Conservation (phyloP, 768 basidiomycete genomes). For the Collybiopsis confluens region DNA sequence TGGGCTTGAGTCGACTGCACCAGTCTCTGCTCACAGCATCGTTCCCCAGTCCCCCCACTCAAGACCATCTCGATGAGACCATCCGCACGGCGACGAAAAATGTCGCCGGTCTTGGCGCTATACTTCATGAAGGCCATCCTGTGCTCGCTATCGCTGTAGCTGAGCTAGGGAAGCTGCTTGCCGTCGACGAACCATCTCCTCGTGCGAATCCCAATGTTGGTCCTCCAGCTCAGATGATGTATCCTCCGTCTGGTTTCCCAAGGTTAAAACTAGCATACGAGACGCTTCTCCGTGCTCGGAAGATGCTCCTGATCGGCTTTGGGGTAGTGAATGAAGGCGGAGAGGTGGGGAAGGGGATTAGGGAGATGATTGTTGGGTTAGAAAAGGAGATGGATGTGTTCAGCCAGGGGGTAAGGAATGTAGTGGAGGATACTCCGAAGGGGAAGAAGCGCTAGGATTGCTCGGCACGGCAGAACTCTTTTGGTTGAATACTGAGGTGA, state of each 20-base stretch:
- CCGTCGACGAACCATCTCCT: slow-evolving; percentile 68
- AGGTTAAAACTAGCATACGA: slow-evolving; percentile 64
- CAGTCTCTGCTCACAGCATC: slow-evolving; percentile 60
- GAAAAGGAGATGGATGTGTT: slow-evolving; percentile 75
- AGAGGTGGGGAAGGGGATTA: slow-evolving; percentile 58
- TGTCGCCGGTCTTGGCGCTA: slow-evolving; percentile 44
- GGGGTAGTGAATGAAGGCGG: slow-evolving; percentile 69
- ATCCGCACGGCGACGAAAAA: slow-evolving; percentile 55
- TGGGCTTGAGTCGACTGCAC: slow-evolving; percentile 69
- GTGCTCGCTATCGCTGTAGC: slow-evolving; percentile 69
- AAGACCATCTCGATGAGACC: slow-evolving; percentile 57
- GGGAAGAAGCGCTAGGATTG: slow-evolving; percentile 3
- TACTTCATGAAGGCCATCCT: slow-evolving; percentile 70
- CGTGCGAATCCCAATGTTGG: slow-evolving; percentile 11
- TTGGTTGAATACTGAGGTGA: too few species aligned
- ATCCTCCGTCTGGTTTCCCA: slow-evolving; percentile 64
- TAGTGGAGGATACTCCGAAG: slow-evolving; percentile 36
- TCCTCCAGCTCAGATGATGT: slow-evolving; percentile 23
- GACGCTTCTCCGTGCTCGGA: slow-evolving; percentile 56
- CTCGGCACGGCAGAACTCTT: too few species aligned
- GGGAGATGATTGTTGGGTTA: slow-evolving; percentile 53
- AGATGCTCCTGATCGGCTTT: slow-evolving; percentile 67
- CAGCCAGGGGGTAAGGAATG: slow-evolving; percentile 58
- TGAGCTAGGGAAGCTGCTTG: slow-evolving; percentile 78
- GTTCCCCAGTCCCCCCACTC: slow-evolving; percentile 35